These are phyloP conservation scores for Trypanosoma rangeli DNA, from an alignment of 208 protist species.

Conservation along the genomic window DNA sequence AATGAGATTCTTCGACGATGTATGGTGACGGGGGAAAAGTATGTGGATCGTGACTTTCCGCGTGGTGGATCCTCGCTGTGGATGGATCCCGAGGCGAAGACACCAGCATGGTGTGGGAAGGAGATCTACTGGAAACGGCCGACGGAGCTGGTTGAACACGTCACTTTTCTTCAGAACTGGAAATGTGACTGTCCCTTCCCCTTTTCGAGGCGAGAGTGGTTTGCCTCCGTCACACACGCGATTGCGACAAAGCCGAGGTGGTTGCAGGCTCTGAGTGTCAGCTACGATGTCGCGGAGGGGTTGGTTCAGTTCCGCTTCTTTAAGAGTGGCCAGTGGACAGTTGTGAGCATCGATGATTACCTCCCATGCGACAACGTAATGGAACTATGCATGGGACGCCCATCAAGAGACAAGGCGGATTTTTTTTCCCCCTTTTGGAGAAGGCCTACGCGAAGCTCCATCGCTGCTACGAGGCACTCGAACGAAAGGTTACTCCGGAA, in stretches of 20 bases:
- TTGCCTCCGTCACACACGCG: conserved; percentile 68
- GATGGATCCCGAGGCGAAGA: conserved; percentile 50
- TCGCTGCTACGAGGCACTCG: conserved; percentile 87
- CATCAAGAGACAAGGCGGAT: conserved; percentile 28
- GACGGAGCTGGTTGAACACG: conserved; percentile 35
- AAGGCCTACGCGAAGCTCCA: conserved; percentile 94
- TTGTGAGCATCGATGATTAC: conserved; percentile 88
- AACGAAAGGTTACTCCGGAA: conserved; percentile 63
- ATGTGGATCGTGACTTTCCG: conserved; percentile 82
- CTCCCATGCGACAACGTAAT: conserved; percentile 68
- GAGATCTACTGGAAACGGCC: conserved; percentile 64
- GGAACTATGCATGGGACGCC: conserved; percentile 47
- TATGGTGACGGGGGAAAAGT: conserved; percentile 44
- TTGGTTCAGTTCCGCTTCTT: conserved; percentile 88
- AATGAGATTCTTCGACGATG: conserved; percentile 53
- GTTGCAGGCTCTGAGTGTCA: conserved; percentile 54
- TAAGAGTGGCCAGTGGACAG: conserved; percentile 71
- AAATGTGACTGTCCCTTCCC: conserved; percentile 52
- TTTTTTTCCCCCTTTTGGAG: conserved; percentile 84
- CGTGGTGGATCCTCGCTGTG: conserved; percentile 76
- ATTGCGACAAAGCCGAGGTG: conserved; percentile 67
- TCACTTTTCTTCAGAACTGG: conserved; percentile 27
- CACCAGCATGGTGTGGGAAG: conserved; percentile 46
- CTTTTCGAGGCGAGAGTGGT: conserved; percentile 68
- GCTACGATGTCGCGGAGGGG: conserved; percentile 67